phyloP scores from a whole-genome alignment of 2,329 filamentous ascomycete species.

The Clathrospora elynae region DNA sequence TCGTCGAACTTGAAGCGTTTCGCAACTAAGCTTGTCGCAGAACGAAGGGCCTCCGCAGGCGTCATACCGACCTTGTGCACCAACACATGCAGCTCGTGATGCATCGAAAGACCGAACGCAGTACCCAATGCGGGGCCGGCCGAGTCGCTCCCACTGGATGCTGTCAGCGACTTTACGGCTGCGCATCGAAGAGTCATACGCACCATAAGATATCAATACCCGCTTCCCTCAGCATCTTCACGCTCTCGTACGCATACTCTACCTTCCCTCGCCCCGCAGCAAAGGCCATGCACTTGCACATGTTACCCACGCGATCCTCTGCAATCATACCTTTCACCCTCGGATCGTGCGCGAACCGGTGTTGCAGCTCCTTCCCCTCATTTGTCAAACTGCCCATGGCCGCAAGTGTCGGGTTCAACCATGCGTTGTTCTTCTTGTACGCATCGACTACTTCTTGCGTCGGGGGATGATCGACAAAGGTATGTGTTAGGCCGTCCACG shows the following conservation, averaged over 20 bases:
- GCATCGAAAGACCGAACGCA: conserved; percentile 51
- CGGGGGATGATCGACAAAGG: conserved; percentile 49
- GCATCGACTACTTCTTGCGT: conserved; percentile 49
- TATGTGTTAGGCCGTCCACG: conserved; percentile 53
- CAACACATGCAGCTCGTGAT: conserved; percentile 52
- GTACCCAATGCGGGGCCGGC: conserved; percentile 53
- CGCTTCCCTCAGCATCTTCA: conserved; percentile 46
- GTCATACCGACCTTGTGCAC: conserved; percentile 52
- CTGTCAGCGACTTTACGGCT: conserved; percentile 8
- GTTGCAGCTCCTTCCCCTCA: conserved; percentile 48
- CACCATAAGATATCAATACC: conserved; percentile 52
- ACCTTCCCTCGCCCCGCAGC: conserved; percentile 39
- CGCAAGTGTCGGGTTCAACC: conserved; percentile 52
- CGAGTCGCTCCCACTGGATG: conserved; percentile 49
- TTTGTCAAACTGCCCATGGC: conserved; percentile 50
- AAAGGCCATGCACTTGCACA: conserved; percentile 53
- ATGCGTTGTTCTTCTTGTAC: conserved; percentile 51
- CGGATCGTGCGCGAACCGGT: conserved; percentile 50
- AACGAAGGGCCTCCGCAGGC: conserved; percentile 49
- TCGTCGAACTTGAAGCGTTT: conserved; percentile 50
- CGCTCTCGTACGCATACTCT: conserved; percentile 51
- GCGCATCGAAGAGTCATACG: neutral
- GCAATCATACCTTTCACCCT: conserved; percentile 44
- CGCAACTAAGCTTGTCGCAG: conserved; percentile 51
- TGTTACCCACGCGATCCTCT: conserved; percentile 39